A percentile compares a stretch with the other conserved stretches of the same genome.
Conservation (phyloP, 345 rosid species). For the Ricinus communis region DNA sequence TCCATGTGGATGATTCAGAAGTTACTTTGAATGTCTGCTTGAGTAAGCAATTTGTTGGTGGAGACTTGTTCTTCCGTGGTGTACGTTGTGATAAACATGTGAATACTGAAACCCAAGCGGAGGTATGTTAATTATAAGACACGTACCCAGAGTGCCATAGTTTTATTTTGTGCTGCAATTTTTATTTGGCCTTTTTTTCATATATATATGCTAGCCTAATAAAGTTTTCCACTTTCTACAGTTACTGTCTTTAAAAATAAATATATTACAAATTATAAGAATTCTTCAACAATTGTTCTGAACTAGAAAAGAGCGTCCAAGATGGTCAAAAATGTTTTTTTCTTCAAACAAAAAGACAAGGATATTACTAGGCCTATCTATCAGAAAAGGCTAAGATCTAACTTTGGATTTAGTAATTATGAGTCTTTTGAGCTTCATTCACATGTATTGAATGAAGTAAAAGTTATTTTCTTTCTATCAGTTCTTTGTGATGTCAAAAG, state of each 20-base stretch:
- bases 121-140: conserved; percentile 47
- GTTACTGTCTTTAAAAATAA: no score
- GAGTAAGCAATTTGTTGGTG: conserved; percentile 82
- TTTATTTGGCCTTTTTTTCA: neutral
- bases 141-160: neutral
- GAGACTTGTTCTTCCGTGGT: conserved; percentile 81
- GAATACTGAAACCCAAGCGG: conserved; percentile 52
- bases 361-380: neutral
- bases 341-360: neutral
- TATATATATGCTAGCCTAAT: neutral
- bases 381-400: neutral
- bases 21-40: conserved; percentile 85
- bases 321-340: neutral
- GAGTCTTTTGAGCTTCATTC: neutral
- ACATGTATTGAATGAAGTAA: neutral
- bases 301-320: neutral
- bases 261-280: neutral
- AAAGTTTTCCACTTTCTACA: neutral
- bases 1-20: conserved; percentile 96
- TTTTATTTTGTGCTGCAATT: neutral
- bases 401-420: neutral
- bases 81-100: conserved; percentile 81
- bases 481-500: neutral
- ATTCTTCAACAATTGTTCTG: neutral
- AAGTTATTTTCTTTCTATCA: neutral